phyloP scores from a whole-genome alignment of 2,329 filamentous ascomycete genomes.

The Bipolaris oryzae region DNA sequence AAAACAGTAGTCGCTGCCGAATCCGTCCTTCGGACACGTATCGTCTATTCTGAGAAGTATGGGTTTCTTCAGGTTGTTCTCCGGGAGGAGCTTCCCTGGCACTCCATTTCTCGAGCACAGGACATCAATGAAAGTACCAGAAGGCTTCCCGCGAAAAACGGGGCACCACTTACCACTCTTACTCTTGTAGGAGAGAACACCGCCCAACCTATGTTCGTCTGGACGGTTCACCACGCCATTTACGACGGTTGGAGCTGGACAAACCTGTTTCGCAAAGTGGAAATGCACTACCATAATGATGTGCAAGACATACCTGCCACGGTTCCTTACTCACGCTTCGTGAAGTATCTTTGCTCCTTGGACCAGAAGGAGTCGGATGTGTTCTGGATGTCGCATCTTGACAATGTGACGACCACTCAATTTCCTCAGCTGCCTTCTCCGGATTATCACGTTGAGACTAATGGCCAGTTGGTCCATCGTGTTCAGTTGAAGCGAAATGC shows the following conservation, averaged over 20 bases:
- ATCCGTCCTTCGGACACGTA: constrained; percentile 56
- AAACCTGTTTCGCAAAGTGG: constrained; percentile 34
- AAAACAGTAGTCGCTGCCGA: constrained; percentile 51
- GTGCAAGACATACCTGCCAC: constrained; percentile 14
- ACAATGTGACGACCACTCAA: constrained; percentile 35
- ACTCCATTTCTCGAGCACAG: constrained; percentile 20
- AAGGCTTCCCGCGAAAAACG: constrained; percentile 36
- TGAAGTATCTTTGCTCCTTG: constrained; percentile 37
- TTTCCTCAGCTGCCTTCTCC: constrained; percentile 42
- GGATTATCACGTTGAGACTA: constrained; percentile 40
- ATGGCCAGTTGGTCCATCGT: constrained; percentile 30
- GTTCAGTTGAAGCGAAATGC: constrained; percentile 25
- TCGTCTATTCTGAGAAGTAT: constrained; percentile 38
- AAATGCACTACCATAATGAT: constrained; percentile 27
- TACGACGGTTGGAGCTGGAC: constrained; percentile 47
- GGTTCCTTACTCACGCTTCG: constrained; percentile 41
- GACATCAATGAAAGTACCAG: constrained; percentile 37
- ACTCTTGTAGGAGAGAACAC: constrained; percentile 18
- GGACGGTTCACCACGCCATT: constrained; percentile 46
- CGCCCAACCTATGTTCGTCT: constrained; percentile 35
- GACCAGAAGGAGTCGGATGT: constrained; percentile 35
- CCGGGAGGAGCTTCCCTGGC: constrained; percentile 30
- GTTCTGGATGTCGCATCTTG: constrained; percentile 39
- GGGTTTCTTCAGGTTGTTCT: constrained; percentile 45
- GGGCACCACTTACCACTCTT: constrained; percentile 30